Evolutionary conservation across 73 alveolate species (phyloP).

Genomic region (Paramecium octaurelia): DNA sequence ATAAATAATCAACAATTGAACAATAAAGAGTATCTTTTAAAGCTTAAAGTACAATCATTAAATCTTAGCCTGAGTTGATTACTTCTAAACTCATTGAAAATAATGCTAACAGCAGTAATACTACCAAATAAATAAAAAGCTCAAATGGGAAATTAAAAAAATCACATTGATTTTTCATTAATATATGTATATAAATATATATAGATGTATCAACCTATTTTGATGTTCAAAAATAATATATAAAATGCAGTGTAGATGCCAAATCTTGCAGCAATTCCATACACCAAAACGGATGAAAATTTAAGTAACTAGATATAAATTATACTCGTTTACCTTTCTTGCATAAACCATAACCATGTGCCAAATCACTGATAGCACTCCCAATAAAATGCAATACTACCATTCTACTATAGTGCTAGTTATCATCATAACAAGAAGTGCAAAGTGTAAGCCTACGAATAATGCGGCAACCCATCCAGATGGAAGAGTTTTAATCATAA

Average conservation of each 20-base stretch:
- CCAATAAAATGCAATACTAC: not conserved
- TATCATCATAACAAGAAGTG: not conserved
- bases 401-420: not conserved
- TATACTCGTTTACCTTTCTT: not conserved
- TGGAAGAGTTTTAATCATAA: not conserved
- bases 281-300: conserved; percentile 23
- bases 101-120: not conserved
- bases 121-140: no score
- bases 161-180: not conserved
- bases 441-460: not conserved
- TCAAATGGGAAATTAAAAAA: not conserved
- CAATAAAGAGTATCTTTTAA: not conserved
- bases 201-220: not conserved
- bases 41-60: not conserved
- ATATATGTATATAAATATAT: not conserved
- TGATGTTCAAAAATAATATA: conserved; percentile 28
- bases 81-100: not conserved
- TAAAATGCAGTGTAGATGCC: not conserved
- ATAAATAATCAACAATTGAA: not conserved
- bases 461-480: not conserved
- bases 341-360: conserved; percentile 34
- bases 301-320: not conserved
- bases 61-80: not conserved
- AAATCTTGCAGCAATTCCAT: conserved; percentile 33
- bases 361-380: not conserved